phyloP scores from a whole-genome alignment of 495 filamentous ascomycete genomes.

The Penicillium simplicissimum region DNA sequence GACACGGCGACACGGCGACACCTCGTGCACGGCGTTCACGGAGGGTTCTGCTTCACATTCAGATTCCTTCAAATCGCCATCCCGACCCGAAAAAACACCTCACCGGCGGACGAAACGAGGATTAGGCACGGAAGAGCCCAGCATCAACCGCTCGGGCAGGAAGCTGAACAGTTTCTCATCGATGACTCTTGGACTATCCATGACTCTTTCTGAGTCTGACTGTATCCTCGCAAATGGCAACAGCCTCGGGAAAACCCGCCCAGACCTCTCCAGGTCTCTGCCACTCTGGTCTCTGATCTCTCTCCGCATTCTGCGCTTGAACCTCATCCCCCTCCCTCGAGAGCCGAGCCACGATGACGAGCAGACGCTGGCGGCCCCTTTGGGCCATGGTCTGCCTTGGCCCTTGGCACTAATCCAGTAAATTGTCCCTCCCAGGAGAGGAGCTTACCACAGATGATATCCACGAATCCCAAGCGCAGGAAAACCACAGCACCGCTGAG shows the following conservation, averaged over 20 bases:
- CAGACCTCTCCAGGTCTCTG: neutral
- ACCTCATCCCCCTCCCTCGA: neutral
- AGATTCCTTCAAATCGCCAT: neutral
- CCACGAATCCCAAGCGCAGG: neutral
- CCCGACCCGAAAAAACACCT: neutral
- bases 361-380: slow-evolving; percentile 2
- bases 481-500: neutral
- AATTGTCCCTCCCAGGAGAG: neutral
- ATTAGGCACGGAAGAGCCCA: neutral
- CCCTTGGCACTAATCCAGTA: slow-evolving; percentile 1
- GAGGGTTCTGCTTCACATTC: neutral
- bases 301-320: slow-evolving; percentile 8
- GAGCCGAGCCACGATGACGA: neutral
- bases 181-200: neutral
- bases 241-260: slow-evolving; percentile 5
- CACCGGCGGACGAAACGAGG: slow-evolving; percentile 2
- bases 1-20: neutral
- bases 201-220: neutral
- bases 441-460: neutral
- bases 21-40: neutral
- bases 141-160: neutral
- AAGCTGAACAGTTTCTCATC: neutral
- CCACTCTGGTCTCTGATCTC: neutral
- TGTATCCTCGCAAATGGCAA: slow-evolving; percentile 1
- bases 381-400: slow-evolving; percentile 4